Evolutionary conservation across 2,329 filamentous ascomycete genomes (phyloP).

Genomic region (Colletotrichum incanum): DNA sequence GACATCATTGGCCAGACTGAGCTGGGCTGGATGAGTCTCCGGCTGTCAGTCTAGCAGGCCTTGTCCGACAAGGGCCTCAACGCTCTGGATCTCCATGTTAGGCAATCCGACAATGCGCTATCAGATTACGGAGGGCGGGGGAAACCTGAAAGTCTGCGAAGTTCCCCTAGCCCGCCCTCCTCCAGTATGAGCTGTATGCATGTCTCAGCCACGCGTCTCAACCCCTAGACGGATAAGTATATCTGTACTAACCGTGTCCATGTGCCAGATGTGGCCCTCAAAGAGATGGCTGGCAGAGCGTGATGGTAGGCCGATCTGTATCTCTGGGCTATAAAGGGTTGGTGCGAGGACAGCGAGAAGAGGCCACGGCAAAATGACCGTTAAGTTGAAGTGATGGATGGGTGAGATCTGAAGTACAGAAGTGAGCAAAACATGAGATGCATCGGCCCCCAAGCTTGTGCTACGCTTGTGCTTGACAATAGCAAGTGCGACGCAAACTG

Average conservation of each 20-base stretch:
- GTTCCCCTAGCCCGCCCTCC: conserved; percentile 10
- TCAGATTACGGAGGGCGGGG: conserved; percentile 21
- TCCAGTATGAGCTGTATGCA: conserved; percentile 24
- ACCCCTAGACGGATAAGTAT: background rate
- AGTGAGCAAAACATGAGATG: background rate
- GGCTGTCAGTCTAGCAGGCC: conserved; percentile 5
- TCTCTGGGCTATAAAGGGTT: background rate
- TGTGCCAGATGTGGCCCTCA: background rate
- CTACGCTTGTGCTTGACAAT: background rate
- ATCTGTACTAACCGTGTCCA: background rate
- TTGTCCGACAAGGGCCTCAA: conserved; percentile 1
- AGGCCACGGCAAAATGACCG: too few species aligned
- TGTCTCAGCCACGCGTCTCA: conserved; percentile 36
- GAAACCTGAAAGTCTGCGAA: background rate
- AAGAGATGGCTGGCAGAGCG: background rate
- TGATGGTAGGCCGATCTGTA: too few species aligned
- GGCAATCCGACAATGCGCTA: conserved; percentile 34
- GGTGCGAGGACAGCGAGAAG: background rate
- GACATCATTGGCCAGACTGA: background rate
- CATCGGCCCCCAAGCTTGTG: background rate
- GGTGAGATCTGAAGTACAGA: too few species aligned
- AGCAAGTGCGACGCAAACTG: background rate
- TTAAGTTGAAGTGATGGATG: too few species aligned
- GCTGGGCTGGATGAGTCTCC: conserved; percentile 20
- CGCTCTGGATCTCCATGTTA: conserved; percentile 24